Conservation (phyloP, 805 yeast species). For the Jamesozyma piceae region DNA sequence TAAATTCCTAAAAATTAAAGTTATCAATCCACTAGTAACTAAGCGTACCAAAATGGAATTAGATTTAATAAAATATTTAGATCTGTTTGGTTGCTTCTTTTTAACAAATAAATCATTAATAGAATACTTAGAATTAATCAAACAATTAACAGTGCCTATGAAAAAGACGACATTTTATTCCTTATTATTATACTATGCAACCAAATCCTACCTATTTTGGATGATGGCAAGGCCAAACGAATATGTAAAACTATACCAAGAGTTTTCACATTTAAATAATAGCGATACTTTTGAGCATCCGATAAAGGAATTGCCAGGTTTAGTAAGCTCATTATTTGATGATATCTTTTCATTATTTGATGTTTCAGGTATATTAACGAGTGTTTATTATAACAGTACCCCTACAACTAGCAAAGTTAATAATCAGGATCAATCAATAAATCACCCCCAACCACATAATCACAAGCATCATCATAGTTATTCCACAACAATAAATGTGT, state of each 20-base stretch:
- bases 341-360: conserved; percentile 13
- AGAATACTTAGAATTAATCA: conserved; percentile 32
- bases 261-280: conserved; percentile 5
- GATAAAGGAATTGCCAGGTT: conserved; percentile 10
- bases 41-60: conserved; percentile 32
- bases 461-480: neutral
- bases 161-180: conserved; percentile 38
- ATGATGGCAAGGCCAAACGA: conserved; percentile 38
- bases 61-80: conserved; percentile 36
- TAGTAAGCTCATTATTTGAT: conserved; percentile 16
- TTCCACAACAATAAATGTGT: no score
- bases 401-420: no score
- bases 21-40: conserved; percentile 19
- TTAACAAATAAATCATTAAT: conserved; percentile 32
- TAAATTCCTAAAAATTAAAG: conserved; percentile 22
- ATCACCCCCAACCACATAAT: no score
- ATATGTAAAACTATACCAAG: conserved; percentile 25
- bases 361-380: conserved; percentile 10
- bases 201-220: conserved; percentile 40
- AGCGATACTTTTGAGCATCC: conserved; percentile 8
- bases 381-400: no score
- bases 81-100: conserved; percentile 35
- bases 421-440: no score
- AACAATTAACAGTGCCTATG: conserved; percentile 29
- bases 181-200: conserved; percentile 35